A percentile compares a stretch with the other conserved stretches of the same genome.
Conservation (phyloP, 129 eudicot genomes). For the Pittosporum tobira region DNA sequence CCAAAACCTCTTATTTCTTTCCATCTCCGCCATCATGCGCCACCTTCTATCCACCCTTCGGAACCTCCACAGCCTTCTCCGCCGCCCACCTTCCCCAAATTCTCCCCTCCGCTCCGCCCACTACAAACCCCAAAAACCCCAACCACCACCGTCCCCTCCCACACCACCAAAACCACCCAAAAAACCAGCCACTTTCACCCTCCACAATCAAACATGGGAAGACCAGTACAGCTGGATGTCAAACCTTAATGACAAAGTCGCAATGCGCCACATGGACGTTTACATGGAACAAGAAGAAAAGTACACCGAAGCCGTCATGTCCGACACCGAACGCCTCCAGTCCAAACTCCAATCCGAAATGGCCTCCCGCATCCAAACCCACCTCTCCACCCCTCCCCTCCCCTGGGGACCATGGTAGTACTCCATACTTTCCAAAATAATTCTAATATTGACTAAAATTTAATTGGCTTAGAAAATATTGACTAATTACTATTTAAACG, state of each 20-base stretch:
- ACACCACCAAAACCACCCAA: constrained; percentile 79
- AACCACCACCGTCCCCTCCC: constrained; percentile 52
- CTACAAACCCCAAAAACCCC: constrained; percentile 52
- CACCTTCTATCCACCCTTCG: constrained; percentile 25
- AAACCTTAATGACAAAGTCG: constrained; percentile 68
- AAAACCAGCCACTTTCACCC: constrained; percentile 37
- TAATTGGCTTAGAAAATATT: too few relatives aligned
- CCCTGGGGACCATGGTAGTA: constrained; percentile 89
- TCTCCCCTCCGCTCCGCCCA: constrained; percentile 19
- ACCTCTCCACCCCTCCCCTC: constrained; percentile 74
- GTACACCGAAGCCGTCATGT: constrained; percentile 82
- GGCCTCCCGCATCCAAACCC: constrained; percentile 64
- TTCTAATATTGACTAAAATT: too few relatives aligned
- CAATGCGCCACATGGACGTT: constrained; percentile 93
- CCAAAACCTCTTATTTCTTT: constrained; percentile 19
- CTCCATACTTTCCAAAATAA: neutral
- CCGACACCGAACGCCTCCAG: constrained; percentile 54
- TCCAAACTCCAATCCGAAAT: constrained; percentile 79
- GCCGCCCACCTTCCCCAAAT: constrained; percentile 9
- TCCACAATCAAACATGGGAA: constrained; percentile 65
- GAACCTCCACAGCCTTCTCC: constrained; percentile 20
- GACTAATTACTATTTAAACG: too few relatives aligned
- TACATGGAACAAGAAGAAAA: constrained; percentile 95
- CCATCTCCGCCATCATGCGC: constrained; percentile 33
- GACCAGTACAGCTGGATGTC: constrained; percentile 94